Percentiles rank a stretch among this genome's conserved stretches.
These are phyloP conservation scores for Piedraia hortae DNA, from an alignment of 2,329 filamentous ascomycete species.

Conservation along the genomic window DNA sequence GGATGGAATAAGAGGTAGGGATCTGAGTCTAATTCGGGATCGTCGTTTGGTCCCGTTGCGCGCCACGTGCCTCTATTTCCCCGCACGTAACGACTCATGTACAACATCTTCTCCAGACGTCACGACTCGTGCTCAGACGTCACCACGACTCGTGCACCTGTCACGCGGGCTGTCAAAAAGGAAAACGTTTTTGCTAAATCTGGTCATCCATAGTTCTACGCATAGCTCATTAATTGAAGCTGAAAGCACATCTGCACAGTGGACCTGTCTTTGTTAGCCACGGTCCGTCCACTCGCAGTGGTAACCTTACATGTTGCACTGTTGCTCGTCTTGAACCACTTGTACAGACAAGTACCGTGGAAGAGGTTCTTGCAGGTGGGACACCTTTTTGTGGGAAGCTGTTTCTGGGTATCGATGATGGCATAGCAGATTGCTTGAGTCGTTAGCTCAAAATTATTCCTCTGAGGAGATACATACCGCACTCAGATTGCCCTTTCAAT, in stretches of 20 bases:
- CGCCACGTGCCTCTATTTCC: no score
- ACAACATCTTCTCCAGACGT: no score
- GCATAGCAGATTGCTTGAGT: no score
- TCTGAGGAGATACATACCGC: conserved; percentile 70
- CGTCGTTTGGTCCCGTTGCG: no score
- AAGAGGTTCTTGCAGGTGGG: conserved; percentile 83
- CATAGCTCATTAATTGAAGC: conserved; percentile 3
- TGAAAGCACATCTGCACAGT: conserved; percentile 3
- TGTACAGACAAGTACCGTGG: conserved; percentile 70
- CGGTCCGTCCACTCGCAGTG: neutral
- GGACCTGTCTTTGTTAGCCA: conserved; percentile 1
- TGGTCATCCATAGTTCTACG: no score
- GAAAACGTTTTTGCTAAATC: no score
- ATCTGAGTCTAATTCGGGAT: no score
- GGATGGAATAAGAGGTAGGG: no score
- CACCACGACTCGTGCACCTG: neutral
- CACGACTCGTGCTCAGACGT: neutral
- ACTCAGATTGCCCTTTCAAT: conserved; percentile 79
- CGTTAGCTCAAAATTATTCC: conserved; percentile 19
- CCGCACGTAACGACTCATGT: no score
- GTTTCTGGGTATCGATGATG: conserved; percentile 68
- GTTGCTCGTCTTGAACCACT: conserved; percentile 90
- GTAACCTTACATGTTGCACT: conserved; percentile 45
- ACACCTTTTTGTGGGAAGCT: conserved; percentile 76
- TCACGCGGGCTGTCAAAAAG: no score